phyloP scores from a whole-genome alignment of 352 stramenopile species.

The Hyaloperonospora brassicae region DNA sequence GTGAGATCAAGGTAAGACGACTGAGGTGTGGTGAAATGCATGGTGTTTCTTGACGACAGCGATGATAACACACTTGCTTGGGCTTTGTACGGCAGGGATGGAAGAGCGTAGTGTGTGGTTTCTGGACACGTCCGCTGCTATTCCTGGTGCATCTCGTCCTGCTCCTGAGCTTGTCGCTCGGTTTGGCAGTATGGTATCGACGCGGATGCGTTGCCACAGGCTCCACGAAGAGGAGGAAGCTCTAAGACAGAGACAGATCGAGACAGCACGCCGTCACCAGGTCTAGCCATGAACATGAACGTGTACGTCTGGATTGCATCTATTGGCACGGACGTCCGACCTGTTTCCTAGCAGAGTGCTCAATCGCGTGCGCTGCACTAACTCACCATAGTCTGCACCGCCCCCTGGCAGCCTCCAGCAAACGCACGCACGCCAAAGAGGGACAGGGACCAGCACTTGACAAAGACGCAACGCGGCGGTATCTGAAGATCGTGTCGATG shows the following conservation, averaged over 20 bases:
- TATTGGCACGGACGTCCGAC: too few species aligned
- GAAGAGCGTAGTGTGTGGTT: conserved; percentile 72
- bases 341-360: too few species aligned
- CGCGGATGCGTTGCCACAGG: conserved; percentile 16
- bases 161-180: conserved; percentile 31
- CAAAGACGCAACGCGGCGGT: too few species aligned
- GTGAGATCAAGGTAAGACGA: conserved; percentile 65
- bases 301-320: too few species aligned
- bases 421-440: too few species aligned
- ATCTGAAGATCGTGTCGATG: too few species aligned
- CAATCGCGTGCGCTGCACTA: too few species aligned
- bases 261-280: not conserved
- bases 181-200: conserved; percentile 35
- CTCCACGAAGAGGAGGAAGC: conserved; percentile 38
- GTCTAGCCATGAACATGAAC: too few species aligned
- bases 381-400: too few species aligned
- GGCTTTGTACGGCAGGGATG: conserved; percentile 40
- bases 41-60: not conserved
- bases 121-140: conserved; percentile 59
- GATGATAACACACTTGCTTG: not conserved
- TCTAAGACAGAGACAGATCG: conserved; percentile 15
- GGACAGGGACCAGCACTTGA: too few species aligned
- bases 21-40: not conserved
- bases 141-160: conserved; percentile 48
- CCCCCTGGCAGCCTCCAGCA: too few species aligned